These are phyloP conservation scores for Aurifilum marmelostoma DNA, from an alignment of 2,329 filamentous ascomycete species.

Conservation along the genomic window DNA sequence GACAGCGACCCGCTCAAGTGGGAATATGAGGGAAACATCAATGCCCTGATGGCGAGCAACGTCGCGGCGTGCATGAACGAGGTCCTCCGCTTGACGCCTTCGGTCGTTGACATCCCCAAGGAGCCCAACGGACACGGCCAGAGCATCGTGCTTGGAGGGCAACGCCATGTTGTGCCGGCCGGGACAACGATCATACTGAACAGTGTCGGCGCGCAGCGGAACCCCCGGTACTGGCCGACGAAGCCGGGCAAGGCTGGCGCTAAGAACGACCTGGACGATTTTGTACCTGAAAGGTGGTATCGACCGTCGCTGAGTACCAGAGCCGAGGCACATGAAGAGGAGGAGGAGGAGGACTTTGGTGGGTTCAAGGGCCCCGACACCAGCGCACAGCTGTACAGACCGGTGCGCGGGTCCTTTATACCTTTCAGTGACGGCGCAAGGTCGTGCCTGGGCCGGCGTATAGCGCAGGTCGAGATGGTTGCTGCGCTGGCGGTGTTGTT, in stretches of 20 bases:
- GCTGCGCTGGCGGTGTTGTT: slow-evolving; percentile 59
- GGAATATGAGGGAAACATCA: slow-evolving; percentile 72
- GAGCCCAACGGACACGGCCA: slow-evolving; percentile 57
- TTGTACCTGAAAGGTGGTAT: slow-evolving; percentile 75
- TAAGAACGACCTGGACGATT: slow-evolving; percentile 64
- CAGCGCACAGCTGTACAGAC: slow-evolving; percentile 63
- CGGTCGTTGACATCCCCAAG: slow-evolving; percentile 75
- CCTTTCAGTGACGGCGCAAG: slow-evolving; percentile 63
- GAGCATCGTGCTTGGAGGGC: slow-evolving; percentile 60
- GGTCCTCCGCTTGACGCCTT: slow-evolving; percentile 72
- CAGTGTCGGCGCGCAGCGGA: slow-evolving; percentile 62
- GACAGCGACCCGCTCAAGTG: slow-evolving; percentile 62
- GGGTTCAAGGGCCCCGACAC: slow-evolving; percentile 65
- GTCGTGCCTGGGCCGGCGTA: slow-evolving; percentile 60
- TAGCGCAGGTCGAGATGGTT: slow-evolving; percentile 63
- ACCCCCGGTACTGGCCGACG: slow-evolving; percentile 74
- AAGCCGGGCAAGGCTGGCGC: slow-evolving; percentile 48
- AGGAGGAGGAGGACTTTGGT: slow-evolving; percentile 55
- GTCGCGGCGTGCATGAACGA: slow-evolving; percentile 78
- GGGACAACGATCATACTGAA: slow-evolving; percentile 59
- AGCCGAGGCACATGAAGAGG: slow-evolving; percentile 33
- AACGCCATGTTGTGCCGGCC: slow-evolving; percentile 60
- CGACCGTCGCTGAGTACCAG: slow-evolving; percentile 34
- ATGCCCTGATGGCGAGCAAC: slow-evolving; percentile 68
- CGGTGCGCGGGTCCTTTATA: slow-evolving; percentile 57